Conservation (phyloP, 108 stramenopile species). For the Pseudonitzschia multiseries region DNA sequence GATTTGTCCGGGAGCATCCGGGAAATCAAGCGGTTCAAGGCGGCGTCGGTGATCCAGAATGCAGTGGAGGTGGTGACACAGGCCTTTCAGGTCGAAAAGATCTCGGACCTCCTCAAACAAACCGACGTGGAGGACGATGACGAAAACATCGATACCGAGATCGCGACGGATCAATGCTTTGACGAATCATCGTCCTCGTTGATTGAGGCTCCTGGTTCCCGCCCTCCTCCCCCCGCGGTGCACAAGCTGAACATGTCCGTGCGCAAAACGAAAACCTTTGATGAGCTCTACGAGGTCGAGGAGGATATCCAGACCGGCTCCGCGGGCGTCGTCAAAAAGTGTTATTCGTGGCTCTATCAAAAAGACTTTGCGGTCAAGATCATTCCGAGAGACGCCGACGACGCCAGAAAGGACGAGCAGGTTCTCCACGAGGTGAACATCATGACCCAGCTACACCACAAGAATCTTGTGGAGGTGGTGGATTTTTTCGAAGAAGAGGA, state of each 20-base stretch:
- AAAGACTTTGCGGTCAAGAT: conserved; percentile 67
- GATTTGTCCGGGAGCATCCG: conserved; percentile 55
- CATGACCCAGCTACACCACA: conserved; percentile 63
- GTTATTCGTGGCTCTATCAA: conserved; percentile 34
- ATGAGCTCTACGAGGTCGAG: conserved; percentile 53
- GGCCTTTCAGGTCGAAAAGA: conserved; percentile 34
- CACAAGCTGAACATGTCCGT: conserved; percentile 28
- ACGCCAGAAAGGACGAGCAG: conserved; percentile 52
- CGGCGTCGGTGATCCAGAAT: conserved; percentile 62
- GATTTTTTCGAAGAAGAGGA: conserved; percentile 91
- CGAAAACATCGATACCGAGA: no score
- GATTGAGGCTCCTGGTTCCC: no score
- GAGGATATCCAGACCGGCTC: conserved; percentile 55
- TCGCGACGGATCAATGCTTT: no score
- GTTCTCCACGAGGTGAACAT: conserved; percentile 76
- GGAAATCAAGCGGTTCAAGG: conserved; percentile 76
- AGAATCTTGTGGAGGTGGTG: conserved; percentile 73
- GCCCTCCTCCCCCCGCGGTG: not conserved
- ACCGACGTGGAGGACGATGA: conserved; percentile 15
- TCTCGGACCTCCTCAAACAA: conserved; percentile 28
- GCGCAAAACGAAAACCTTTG: conserved; percentile 47
- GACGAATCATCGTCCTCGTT: no score
- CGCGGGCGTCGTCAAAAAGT: conserved; percentile 61
- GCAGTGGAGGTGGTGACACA: conserved; percentile 48
- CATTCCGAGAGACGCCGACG: conserved; percentile 44